phyloP scores from a whole-genome alignment of 441 rosid genomes.

The Syzygium syzygioides region DNA sequence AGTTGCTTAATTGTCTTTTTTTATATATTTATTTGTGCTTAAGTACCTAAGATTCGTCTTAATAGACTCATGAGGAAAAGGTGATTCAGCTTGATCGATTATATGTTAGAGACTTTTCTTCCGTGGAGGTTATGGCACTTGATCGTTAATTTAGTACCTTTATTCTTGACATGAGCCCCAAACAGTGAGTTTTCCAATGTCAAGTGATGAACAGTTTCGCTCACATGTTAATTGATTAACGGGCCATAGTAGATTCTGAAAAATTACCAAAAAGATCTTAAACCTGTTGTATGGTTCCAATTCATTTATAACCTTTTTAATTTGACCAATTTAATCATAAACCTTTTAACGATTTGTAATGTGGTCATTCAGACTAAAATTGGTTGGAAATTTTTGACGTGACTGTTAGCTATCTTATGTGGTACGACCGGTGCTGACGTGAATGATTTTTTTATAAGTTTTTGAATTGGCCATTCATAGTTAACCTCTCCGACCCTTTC shows the following conservation, averaged over 20 bases:
- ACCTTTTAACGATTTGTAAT: neutral
- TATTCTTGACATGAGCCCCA: neutral
- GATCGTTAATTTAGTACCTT: neutral
- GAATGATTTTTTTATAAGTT: neutral
- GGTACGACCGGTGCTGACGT: neutral
- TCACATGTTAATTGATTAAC: neutral
- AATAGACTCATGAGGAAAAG: neutral
- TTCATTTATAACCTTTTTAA: fast-evolving
- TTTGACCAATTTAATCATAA: neutral
- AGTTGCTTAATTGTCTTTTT: neutral
- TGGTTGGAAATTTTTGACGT: fast-evolving
- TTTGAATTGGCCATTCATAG: neutral
- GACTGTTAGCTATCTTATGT: fast-evolving
- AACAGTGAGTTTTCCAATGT: neutral
- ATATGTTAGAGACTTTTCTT: neutral
- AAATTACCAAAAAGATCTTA: neutral
- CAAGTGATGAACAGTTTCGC: neutral
- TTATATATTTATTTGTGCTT: neutral
- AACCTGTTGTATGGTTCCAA: fast-evolving
- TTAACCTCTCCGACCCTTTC: neutral
- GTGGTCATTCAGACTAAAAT: neutral
- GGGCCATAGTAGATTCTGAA: neutral
- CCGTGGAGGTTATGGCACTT: neutral
- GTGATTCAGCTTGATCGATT: neutral
- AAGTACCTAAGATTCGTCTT: neutral